These are phyloP conservation scores for Blepharisma stoltei DNA, from an alignment of 73 alveolate species.

Conservation along the genomic window DNA sequence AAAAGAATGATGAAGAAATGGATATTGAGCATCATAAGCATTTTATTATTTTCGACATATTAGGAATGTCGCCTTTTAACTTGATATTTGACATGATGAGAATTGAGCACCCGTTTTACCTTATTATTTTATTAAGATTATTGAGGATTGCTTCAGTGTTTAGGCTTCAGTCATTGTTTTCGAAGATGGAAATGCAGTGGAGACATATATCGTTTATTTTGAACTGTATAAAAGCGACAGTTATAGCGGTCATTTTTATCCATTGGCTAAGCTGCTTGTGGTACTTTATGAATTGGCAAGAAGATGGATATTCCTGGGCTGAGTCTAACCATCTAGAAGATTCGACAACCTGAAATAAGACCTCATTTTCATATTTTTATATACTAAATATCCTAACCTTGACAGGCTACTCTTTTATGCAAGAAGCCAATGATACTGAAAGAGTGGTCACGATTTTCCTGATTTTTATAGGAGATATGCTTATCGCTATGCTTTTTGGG, in stretches of 20 bases:
- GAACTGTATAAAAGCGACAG: constrained; percentile 31
- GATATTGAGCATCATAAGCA: constrained; percentile 31
- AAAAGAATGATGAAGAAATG: constrained; percentile 24
- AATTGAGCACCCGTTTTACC: constrained; percentile 29
- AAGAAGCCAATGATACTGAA: constrained; percentile 42
- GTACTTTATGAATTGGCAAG: constrained; percentile 35
- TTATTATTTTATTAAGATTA: constrained; percentile 31
- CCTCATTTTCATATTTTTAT: constrained; percentile 35
- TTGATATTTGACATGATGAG: constrained; percentile 36
- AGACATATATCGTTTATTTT: constrained; percentile 27
- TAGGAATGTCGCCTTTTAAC: constrained; percentile 51
- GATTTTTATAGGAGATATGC: constrained; percentile 49
- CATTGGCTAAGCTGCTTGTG: constrained; percentile 60
- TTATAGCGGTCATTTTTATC: constrained; percentile 39
- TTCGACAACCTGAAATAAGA: background rate
- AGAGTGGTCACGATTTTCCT: constrained; percentile 43
- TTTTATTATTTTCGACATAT: constrained; percentile 46
- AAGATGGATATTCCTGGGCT: constrained; percentile 41
- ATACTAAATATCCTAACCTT: constrained; percentile 52
- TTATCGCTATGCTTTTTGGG: constrained; percentile 66
- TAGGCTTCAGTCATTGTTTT: constrained; percentile 34
- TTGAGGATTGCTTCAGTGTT: constrained; percentile 36
- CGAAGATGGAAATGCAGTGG: constrained; percentile 32
- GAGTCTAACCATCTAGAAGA: constrained; percentile 3
- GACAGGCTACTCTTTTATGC: constrained; percentile 54